Conservation (phyloP, 495 filamentous ascomycete genomes). For the Podospora anserina region DNA sequence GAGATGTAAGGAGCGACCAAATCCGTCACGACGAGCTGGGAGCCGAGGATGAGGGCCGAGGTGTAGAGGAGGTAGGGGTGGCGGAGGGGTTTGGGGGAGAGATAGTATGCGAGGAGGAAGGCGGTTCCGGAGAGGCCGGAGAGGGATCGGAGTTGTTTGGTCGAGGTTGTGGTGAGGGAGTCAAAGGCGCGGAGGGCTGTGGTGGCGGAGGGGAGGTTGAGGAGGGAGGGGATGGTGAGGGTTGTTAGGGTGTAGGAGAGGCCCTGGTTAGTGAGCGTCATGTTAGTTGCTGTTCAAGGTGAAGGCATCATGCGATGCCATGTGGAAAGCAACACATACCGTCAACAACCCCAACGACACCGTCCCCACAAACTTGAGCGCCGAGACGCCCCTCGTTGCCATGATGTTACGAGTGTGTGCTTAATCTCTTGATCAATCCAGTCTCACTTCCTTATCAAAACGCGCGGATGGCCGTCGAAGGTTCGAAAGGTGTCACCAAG, state of each 20-base stretch:
- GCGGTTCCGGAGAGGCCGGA: constrained; percentile 58
- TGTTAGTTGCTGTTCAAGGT: background rate
- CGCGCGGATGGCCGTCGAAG: background rate
- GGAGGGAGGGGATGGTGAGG: constrained; percentile 70
- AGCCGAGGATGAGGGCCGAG: constrained; percentile 54
- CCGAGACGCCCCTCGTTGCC: constrained; percentile 64
- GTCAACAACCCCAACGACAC: constrained; percentile 83
- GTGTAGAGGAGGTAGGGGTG: constrained; percentile 89
- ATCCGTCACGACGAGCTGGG: constrained; percentile 52
- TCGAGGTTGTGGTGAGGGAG: constrained; percentile 57
- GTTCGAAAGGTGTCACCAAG: background rate
- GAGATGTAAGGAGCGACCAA: constrained; percentile 53
- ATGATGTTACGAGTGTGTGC: constrained; percentile 43
- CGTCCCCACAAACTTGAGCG: constrained; percentile 86
- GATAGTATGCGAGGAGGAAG: constrained; percentile 66
- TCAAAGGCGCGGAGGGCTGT: constrained; percentile 62
- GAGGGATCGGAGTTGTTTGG: constrained; percentile 58
- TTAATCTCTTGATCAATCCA: constrained; percentile 14
- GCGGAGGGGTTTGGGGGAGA: constrained; percentile 65
- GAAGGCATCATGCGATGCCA: constrained; percentile 5
- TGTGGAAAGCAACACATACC: constrained; percentile 48
- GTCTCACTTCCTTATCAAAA: background rate
- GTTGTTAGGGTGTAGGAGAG: constrained; percentile 74
- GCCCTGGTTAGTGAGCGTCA: constrained; percentile 53
- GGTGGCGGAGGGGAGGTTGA: constrained; percentile 68